Evolutionary conservation across 305 asterid species (phyloP).

Genomic region (Fraxinus platypoda): DNA sequence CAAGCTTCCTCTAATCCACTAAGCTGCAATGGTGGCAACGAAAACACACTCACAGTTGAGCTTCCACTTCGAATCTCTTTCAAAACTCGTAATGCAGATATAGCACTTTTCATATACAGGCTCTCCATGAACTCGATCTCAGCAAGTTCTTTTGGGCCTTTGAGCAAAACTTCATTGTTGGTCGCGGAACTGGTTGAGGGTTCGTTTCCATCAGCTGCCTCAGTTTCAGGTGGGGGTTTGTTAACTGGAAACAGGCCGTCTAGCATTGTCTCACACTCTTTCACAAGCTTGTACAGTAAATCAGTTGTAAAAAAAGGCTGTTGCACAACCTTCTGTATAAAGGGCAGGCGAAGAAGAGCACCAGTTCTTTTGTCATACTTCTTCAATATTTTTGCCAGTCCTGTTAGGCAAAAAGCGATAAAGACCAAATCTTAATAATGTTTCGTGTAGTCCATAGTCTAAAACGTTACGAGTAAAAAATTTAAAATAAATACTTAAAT

Average conservation of each 20-base stretch:
- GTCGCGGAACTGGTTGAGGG: constrained; percentile 38
- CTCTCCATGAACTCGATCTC: constrained; percentile 77
- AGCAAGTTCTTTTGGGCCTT: constrained; percentile 53
- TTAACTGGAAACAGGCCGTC: constrained; percentile 59
- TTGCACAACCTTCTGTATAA: constrained; percentile 85
- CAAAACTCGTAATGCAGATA: constrained; percentile 71
- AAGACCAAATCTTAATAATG: background rate
- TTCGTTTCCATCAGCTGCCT: constrained; percentile 32
- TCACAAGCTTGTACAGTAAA: constrained; percentile 77
- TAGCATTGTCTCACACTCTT: constrained; percentile 84
- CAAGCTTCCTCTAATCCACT: constrained; percentile 65
- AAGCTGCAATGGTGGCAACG: constrained; percentile 80
- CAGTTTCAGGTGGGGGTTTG: constrained; percentile 25
- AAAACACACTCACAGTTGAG: constrained; percentile 85
- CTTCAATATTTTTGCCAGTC: constrained; percentile 84
- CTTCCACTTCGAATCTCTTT: constrained; percentile 82
- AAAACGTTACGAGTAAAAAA: background rate
- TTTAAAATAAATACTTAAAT: background rate
- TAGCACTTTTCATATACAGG: constrained; percentile 73
- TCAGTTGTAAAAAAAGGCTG: constrained; percentile 90
- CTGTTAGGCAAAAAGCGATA: constrained; percentile 29
- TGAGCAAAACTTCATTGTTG: constrained; percentile 31
- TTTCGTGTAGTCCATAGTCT: background rate
- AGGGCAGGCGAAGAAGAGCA: constrained; percentile 84
- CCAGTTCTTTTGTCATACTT: constrained; percentile 93